Percentiles rank a stretch among this genome's conserved stretches.
phyloP scores from a whole-genome alignment of 2,329 filamentous ascomycete genomes.

The Fusarium sublunatum region DNA sequence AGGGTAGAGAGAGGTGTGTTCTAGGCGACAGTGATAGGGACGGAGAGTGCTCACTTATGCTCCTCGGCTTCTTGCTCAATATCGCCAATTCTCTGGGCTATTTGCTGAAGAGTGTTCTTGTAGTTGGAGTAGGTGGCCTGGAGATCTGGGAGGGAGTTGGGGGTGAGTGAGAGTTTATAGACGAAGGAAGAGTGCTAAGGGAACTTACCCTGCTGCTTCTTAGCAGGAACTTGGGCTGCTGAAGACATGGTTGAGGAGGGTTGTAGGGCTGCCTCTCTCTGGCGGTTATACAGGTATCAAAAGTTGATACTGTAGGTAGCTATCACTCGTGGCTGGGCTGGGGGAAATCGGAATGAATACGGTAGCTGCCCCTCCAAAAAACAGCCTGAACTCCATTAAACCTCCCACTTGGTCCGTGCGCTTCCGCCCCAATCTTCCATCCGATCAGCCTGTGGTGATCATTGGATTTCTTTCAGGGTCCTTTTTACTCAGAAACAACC shows the following conservation, averaged over 20 bases:
- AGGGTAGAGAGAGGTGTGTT: neutral
- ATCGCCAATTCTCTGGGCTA: conserved; percentile 96
- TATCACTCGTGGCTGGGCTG: conserved; percentile 1
- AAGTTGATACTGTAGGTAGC: conserved; percentile 31
- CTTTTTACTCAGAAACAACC: conserved; percentile 20
- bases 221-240: conserved; percentile 62
- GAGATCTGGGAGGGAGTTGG: conserved; percentile 67
- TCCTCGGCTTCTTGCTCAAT: conserved; percentile 98
- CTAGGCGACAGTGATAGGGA: conserved; percentile 28
- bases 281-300: conserved; percentile 25
- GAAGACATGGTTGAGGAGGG: conserved; percentile 57
- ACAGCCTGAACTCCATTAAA: conserved; percentile 12
- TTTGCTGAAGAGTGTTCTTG: conserved; percentile 84
- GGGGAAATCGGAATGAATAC: conserved; percentile 24
- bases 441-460: conserved; percentile 27
- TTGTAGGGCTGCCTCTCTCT: conserved; percentile 2
- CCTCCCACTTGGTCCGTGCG: conserved; percentile 48
- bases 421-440: conserved; percentile 32
- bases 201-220: conserved; percentile 77
- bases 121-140: conserved; percentile 83
- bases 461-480: conserved; percentile 38
- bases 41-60: conserved; percentile 79
- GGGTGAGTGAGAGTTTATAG: conserved; percentile 27
- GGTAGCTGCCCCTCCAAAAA: conserved; percentile 39
- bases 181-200: conserved; percentile 3